Evolutionary conservation across 805 yeast genomes (phyloP).

Genomic region (Hanseniaspora mollemarum): DNA sequence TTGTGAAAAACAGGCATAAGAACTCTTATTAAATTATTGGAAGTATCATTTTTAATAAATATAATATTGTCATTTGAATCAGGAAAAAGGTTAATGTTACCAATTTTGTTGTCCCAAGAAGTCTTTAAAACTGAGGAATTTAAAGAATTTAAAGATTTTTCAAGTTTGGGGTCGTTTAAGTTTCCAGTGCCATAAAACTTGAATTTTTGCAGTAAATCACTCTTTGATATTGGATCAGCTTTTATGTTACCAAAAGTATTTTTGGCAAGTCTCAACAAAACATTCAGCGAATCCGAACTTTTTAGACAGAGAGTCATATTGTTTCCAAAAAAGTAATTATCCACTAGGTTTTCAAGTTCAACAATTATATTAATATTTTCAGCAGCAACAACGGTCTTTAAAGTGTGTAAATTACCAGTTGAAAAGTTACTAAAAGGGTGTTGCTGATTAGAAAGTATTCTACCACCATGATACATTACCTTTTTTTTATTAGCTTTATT

Average conservation of each 20-base stretch:
- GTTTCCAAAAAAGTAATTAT: slow-evolving; percentile 33
- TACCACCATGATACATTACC: slow-evolving; percentile 46
- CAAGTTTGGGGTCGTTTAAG: too few species aligned
- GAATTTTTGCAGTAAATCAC: not conserved
- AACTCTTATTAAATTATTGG: slow-evolving; percentile 34
- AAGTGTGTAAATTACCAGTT: slow-evolving; percentile 51
- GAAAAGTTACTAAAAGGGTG: slow-evolving; percentile 54
- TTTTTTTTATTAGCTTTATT: slow-evolving; percentile 39
- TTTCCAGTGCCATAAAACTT: not conserved
- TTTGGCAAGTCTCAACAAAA: slow-evolving; percentile 41
- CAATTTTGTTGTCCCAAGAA: slow-evolving; percentile 21
- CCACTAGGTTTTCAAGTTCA: slow-evolving; percentile 33
- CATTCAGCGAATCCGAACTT: slow-evolving; percentile 56
- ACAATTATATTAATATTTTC: slow-evolving; percentile 31
- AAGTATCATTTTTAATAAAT: slow-evolving; percentile 31
- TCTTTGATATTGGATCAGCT: not conserved
- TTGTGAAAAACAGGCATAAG: slow-evolving; percentile 34
- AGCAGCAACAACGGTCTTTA: slow-evolving; percentile 30
- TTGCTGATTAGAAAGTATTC: slow-evolving; percentile 36
- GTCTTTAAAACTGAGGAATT: slow-evolving; percentile 22
- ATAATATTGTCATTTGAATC: slow-evolving; percentile 26
- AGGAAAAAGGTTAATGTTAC: slow-evolving; percentile 23
- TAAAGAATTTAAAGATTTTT: too few species aligned
- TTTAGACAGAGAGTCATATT: slow-evolving; percentile 49
- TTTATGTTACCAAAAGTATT: slow-evolving; percentile 34